Evolutionary conservation across 495 filamentous ascomycete genomes (phyloP).

Genomic region (Acidomyces sp.): DNA sequence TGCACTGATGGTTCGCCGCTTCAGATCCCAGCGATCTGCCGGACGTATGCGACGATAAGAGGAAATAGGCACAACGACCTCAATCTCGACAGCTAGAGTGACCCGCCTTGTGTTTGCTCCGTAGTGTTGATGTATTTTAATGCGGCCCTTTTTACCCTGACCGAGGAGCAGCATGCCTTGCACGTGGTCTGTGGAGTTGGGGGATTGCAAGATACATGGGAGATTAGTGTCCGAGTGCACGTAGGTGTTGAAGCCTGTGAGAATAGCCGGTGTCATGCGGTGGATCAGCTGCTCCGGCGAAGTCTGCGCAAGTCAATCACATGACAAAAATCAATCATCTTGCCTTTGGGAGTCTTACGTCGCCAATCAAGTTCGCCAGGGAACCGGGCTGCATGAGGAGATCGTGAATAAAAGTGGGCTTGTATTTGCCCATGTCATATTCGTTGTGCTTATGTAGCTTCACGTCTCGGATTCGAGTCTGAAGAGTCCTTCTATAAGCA

Average conservation of each 20-base stretch:
- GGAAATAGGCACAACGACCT: conserved; percentile 2
- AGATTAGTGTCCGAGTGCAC: conserved; percentile 4
- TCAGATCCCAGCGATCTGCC: conserved; percentile 3
- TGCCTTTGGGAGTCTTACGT: conserved; percentile 1
- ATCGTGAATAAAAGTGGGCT: conserved; percentile 19
- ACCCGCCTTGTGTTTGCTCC: conserved; percentile 1
- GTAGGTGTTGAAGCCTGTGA: conserved; percentile 9
- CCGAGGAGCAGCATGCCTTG: conserved; percentile 16
- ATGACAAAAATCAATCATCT: neutral
- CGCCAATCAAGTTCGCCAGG: conserved; percentile 10
- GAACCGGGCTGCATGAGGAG: conserved; percentile 16
- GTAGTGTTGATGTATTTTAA: conserved; percentile 13
- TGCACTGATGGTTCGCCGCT: conserved; percentile 7
- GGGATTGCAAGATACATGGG: conserved; percentile 13
- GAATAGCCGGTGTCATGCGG: conserved; percentile 11
- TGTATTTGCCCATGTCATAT: conserved; percentile 9
- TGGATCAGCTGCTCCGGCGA: neutral
- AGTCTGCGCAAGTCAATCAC: neutral
- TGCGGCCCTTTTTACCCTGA: conserved; percentile 3
- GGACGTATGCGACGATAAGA: neutral
- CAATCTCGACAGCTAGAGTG: conserved; percentile 14
- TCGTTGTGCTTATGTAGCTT: conserved; percentile 4
- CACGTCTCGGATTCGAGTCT: conserved; percentile 6
- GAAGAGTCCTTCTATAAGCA: conserved; percentile 5
- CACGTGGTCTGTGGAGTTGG: conserved; percentile 4